phyloP scores from a whole-genome alignment of 306 rosid genomes.

The Ammopiptanthus mongolicus region DNA sequence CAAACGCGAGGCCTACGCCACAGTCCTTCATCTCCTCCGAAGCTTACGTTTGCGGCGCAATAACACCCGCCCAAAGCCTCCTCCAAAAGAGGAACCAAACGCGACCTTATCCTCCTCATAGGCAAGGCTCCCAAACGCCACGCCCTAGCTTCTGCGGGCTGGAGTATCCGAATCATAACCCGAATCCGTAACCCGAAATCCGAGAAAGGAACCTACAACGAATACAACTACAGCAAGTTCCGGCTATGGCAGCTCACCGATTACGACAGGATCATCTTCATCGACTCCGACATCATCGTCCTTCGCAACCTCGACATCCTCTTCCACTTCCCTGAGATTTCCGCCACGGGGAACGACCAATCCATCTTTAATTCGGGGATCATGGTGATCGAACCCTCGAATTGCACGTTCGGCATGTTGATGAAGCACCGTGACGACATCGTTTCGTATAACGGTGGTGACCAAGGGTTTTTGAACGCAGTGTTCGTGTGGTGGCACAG shows the following conservation, averaged over 20 bases:
- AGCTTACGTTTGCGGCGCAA: conserved; percentile 77
- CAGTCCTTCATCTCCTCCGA: conserved; percentile 68
- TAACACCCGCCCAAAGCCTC: conserved; percentile 70
- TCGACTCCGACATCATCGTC: conserved; percentile 73
- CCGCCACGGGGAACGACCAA: conserved; percentile 77
- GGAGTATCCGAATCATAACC: conserved; percentile 53
- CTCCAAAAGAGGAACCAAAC: conserved; percentile 57
- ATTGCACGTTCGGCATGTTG: conserved; percentile 55
- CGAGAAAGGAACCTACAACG: conserved; percentile 55
- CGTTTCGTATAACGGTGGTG: conserved; percentile 81
- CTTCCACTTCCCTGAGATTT: conserved; percentile 68
- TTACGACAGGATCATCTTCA: conserved; percentile 64
- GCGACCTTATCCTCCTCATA: conserved; percentile 64
- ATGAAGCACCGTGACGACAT: conserved; percentile 46
- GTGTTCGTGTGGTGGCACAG: conserved; percentile 90
- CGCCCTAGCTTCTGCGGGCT: conserved; percentile 53
- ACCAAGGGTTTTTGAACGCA: conserved; percentile 86
- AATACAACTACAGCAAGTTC: conserved; percentile 90
- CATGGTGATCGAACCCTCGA: conserved; percentile 83
- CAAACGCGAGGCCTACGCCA: conserved; percentile 67
- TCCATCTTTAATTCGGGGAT: conserved; percentile 76
- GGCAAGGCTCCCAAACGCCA: conserved; percentile 46
- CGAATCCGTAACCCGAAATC: conserved; percentile 75
- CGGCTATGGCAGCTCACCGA: conserved; percentile 79
- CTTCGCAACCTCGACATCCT: conserved; percentile 72